These are phyloP conservation scores for Nymphaea colorata DNA, from an alignment of 164 flowering plant species.

Conservation along the genomic window DNA sequence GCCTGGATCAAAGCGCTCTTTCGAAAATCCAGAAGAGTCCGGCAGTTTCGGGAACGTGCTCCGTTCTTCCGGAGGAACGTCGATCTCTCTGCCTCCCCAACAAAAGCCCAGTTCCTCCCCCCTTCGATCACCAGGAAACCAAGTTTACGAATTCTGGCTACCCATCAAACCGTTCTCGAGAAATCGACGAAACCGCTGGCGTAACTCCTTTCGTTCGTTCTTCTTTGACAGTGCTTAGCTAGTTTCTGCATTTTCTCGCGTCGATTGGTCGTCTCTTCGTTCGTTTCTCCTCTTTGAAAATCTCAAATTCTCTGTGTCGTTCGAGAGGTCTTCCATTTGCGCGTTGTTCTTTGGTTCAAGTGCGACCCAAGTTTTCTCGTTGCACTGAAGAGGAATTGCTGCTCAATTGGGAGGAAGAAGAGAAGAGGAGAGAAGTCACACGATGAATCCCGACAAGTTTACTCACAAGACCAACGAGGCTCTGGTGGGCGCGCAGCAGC, in stretches of 20 bases:
- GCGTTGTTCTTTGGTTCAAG: too few species aligned
- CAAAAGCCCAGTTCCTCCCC: background rate
- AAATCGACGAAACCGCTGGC: too few species aligned
- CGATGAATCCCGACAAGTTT: conserved; percentile 76
- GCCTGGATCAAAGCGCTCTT: background rate
- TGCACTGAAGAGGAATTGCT: too few species aligned
- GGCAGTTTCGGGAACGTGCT: background rate
- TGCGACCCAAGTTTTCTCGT: too few species aligned
- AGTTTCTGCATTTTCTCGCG: background rate
- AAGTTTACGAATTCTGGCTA: background rate
- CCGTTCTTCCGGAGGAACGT: background rate
- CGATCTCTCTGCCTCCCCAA: background rate
- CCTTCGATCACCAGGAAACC: background rate
- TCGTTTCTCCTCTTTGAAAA: background rate
- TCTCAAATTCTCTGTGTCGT: background rate
- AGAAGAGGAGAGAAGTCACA: background rate
- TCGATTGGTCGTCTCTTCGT: background rate
- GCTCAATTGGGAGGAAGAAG: background rate
- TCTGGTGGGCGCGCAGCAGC: conserved; percentile 48
- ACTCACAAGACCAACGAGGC: conserved; percentile 85
- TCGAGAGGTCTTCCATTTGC: background rate
- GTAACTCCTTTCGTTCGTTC: too few species aligned
- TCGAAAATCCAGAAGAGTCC: background rate
- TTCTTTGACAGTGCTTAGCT: too few species aligned
- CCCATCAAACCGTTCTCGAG: background rate